These are phyloP conservation scores for Globisporangium megalacanthum DNA, from an alignment of 352 stramenopile species.

Conservation along the genomic window DNA sequence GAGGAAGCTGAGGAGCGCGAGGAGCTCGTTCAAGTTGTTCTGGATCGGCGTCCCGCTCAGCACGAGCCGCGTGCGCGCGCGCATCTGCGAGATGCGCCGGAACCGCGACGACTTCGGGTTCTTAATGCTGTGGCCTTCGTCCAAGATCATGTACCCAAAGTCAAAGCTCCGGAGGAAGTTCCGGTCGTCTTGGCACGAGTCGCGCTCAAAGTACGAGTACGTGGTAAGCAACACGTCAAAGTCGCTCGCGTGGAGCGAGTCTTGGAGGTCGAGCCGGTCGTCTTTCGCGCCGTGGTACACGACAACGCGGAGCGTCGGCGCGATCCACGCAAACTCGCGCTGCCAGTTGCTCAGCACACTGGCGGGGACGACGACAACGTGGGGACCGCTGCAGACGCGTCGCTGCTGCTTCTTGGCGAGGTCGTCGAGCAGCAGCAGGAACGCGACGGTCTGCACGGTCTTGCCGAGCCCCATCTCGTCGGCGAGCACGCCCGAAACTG, in stretches of 20 bases:
- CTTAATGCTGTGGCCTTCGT: slow-evolving; percentile 93
- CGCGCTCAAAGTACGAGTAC: slow-evolving; percentile 90
- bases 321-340: slow-evolving; percentile 91
- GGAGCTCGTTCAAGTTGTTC: slow-evolving; percentile 86
- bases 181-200: slow-evolving; percentile 78
- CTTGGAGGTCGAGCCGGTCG: slow-evolving; percentile 49
- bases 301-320: slow-evolving; percentile 81
- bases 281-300: slow-evolving; percentile 80
- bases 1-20: slow-evolving; percentile 89
- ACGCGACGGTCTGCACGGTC: slow-evolving; percentile 84
- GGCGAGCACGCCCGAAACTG: slow-evolving; percentile 68
- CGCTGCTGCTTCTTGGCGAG: slow-evolving; percentile 27
- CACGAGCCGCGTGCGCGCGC: slow-evolving; percentile 65
- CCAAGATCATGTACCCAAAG: slow-evolving; percentile 92
- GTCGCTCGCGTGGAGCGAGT: slow-evolving; percentile 34
- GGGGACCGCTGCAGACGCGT: slow-evolving; percentile 43
- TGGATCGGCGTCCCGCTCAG: slow-evolving; percentile 88
- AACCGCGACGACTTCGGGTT: slow-evolving; percentile 89
- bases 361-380: slow-evolving; percentile 91
- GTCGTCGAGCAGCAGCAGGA: slow-evolving; percentile 58
- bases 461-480: slow-evolving; percentile 95
- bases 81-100: slow-evolving; percentile 79
- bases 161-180: slow-evolving; percentile 69
- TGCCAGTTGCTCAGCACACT: slow-evolving; percentile 93
- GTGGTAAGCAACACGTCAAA: slow-evolving; percentile 90